Percentiles rank a stretch among this genome's conserved stretches.
These are phyloP conservation scores for Lecanicillium sp. DNA, from an alignment of 2,329 filamentous ascomycete species.

Conservation along the genomic window DNA sequence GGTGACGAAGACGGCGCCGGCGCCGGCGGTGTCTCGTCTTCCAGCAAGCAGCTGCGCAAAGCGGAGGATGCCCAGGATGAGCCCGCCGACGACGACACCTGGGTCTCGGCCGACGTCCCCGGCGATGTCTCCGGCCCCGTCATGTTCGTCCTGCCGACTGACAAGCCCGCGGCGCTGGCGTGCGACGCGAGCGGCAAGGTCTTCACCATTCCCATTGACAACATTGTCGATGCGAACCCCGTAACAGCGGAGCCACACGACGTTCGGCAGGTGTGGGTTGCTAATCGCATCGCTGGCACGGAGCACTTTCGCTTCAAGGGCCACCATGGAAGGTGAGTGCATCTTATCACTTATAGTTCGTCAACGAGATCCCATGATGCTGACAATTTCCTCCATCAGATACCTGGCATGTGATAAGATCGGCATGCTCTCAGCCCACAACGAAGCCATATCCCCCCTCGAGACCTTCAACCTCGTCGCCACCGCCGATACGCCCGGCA, in stretches of 20 bases:
- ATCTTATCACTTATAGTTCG: background rate
- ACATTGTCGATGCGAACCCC: conserved; percentile 77
- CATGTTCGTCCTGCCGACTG: conserved; percentile 73
- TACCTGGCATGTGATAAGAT: conserved; percentile 83
- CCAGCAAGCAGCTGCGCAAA: conserved; percentile 19
- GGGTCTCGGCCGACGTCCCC: conserved; percentile 76
- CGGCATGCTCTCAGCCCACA: conserved; percentile 68
- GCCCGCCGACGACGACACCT: conserved; percentile 65
- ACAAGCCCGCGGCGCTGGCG: conserved; percentile 67
- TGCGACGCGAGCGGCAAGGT: conserved; percentile 84
- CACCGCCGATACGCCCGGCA: conserved; percentile 58
- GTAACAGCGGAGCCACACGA: conserved; percentile 91
- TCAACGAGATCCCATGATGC: background rate
- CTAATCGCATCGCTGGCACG: conserved; percentile 74
- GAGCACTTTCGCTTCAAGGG: conserved; percentile 83
- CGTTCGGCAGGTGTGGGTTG: conserved; percentile 92
- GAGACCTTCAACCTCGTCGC: conserved; percentile 72
- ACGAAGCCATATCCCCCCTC: conserved; percentile 75
- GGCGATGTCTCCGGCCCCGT: conserved; percentile 76
- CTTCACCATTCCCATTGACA: conserved; percentile 76
- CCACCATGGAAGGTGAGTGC: conserved; percentile 69
- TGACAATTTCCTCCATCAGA: conserved; percentile 35
- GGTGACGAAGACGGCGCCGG: conserved; percentile 39
- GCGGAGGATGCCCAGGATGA: conserved; percentile 25
- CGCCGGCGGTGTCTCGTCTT: conserved; percentile 30